Evolutionary conservation across 805 yeast genomes (phyloP).

Genomic region (Tetrapisispora taiwanensis): DNA sequence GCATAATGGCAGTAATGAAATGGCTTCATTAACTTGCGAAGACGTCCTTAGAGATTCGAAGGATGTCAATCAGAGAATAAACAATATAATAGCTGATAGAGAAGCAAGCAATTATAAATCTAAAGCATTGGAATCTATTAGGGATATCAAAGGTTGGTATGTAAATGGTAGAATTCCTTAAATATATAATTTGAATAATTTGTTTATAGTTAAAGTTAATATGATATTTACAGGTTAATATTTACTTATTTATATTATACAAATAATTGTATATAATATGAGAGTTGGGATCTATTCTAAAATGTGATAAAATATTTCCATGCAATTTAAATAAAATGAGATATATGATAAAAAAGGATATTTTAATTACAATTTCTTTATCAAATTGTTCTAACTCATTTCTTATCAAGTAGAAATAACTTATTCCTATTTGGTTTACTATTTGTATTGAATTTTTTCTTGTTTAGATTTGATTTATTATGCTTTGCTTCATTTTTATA

Average conservation of each 20-base stretch:
- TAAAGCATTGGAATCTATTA: constrained; percentile 13
- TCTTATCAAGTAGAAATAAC: neutral
- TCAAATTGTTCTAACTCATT: too few species aligned
- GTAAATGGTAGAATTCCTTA: constrained; percentile 30
- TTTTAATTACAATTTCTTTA: too few species aligned
- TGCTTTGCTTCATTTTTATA: neutral
- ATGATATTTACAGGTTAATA: neutral
- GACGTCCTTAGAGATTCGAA: constrained; percentile 4
- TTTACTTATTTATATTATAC: too few species aligned
- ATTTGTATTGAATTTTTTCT: neutral
- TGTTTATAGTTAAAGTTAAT: neutral
- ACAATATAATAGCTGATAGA: constrained; percentile 4
- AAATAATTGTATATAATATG: too few species aligned
- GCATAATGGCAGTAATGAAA: constrained; percentile 14
- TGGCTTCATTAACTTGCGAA: constrained; percentile 13
- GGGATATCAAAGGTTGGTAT: constrained; percentile 35
- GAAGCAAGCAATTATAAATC: neutral
- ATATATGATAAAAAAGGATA: too few species aligned
- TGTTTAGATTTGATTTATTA: neutral
- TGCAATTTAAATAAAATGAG: neutral
- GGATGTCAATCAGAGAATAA: neutral
- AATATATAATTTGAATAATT: neutral
- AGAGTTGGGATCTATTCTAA: too few species aligned
- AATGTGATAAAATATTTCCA: neutral
- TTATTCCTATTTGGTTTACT: neutral